Evolutionary conservation across 805 yeast species (phyloP).

Genomic region (Hanseniaspora pseudoguilliermondii): DNA sequence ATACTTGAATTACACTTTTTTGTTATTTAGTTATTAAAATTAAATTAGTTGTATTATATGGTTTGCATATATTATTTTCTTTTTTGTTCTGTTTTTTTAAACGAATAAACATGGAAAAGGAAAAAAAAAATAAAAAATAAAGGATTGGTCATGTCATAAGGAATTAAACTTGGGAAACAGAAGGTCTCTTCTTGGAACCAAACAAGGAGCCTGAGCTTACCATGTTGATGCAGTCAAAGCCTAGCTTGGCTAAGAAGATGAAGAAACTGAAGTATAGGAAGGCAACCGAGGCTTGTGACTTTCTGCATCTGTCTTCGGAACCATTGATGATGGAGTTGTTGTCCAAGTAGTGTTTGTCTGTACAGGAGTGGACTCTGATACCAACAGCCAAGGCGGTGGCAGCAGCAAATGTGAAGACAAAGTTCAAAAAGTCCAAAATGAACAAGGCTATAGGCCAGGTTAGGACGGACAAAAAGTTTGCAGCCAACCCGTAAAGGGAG

Average conservation of each 20-base stretch:
- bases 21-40: background rate
- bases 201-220: conserved; percentile 47
- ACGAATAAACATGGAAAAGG: too few relatives aligned
- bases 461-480: conserved; percentile 61
- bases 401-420: conserved; percentile 85
- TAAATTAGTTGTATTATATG: background rate
- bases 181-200: conserved; percentile 30
- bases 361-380: conserved; percentile 75
- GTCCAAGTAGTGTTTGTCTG: conserved; percentile 50
- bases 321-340: conserved; percentile 64
- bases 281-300: conserved; percentile 75
- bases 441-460: conserved; percentile 80
- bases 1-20: too few relatives aligned
- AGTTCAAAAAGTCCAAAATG: conserved; percentile 70
- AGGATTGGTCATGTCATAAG: too few relatives aligned
- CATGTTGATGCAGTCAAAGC: conserved; percentile 40
- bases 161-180: conserved; percentile 63
- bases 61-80: background rate
- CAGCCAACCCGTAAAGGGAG: conserved; percentile 62
- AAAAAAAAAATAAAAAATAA: too few relatives aligned
- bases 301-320: conserved; percentile 75
- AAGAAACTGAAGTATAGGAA: conserved; percentile 77
- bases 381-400: conserved; percentile 91
- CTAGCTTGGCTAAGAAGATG: conserved; percentile 53
- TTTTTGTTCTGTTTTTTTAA: background rate